These are phyloP conservation scores for Abelmoschus esculentus DNA, from an alignment of 345 rosid species.

Conservation along the genomic window DNA sequence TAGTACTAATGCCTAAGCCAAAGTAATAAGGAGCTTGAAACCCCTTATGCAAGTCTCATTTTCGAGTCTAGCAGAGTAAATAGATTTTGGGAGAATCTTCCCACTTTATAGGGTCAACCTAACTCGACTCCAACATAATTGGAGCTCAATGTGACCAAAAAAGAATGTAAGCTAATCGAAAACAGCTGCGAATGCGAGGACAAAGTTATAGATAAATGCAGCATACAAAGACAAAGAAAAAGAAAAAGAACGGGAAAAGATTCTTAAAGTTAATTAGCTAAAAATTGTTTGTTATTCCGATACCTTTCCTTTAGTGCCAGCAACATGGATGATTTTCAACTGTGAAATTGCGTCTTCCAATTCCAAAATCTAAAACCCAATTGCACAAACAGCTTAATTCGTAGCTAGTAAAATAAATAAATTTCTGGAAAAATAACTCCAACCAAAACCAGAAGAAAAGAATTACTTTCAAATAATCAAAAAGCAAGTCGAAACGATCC, in stretches of 20 bases:
- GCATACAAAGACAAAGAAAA: background rate
- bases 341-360: constrained; percentile 63
- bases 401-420: background rate
- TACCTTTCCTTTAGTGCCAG: constrained; percentile 98
- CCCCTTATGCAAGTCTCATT: background rate
- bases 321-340: constrained; percentile 85
- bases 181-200: background rate
- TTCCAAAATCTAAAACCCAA: constrained; percentile 53
- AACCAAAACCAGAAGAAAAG: background rate
- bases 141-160: background rate
- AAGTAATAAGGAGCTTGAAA: background rate
- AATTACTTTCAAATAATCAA: constrained; percentile 63
- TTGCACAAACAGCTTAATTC: background rate
- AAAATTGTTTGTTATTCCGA: background rate
- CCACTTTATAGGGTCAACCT: background rate
- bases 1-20: background rate
- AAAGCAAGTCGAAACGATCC: constrained; percentile 64
- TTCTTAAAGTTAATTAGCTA: background rate
- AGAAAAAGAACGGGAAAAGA: background rate
- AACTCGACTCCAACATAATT: background rate
- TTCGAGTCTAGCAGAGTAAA: background rate
- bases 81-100: background rate
- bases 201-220: background rate
- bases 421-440: background rate
- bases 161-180: background rate